phyloP scores from a whole-genome alignment of 257 asterid genomes.

The Lycium ferocissimum region DNA sequence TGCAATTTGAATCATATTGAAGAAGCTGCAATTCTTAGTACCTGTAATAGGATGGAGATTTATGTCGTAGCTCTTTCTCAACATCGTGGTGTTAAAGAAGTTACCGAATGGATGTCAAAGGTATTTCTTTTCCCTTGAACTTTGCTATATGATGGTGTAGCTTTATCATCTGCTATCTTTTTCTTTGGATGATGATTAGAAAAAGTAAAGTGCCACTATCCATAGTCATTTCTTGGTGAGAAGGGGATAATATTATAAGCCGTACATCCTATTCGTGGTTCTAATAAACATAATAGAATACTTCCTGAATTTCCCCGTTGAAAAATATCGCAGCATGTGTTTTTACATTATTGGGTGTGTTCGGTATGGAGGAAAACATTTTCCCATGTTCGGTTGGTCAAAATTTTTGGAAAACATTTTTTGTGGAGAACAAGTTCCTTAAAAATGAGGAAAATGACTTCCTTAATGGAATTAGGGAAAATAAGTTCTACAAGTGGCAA shows the following conservation, averaged over 20 bases:
- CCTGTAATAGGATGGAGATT: constrained; percentile 95
- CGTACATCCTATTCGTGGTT: background rate
- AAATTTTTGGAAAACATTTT: too few species aligned
- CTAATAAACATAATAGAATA: background rate
- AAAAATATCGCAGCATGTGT: background rate
- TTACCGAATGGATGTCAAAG: constrained; percentile 98
- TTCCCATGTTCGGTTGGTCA: too few species aligned
- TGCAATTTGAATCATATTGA: constrained; percentile 89
- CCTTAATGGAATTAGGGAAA: too few species aligned
- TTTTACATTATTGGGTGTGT: background rate
- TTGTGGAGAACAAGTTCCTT: too few species aligned
- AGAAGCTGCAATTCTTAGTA: constrained; percentile 97
- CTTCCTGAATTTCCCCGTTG: background rate
- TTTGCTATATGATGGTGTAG: background rate
- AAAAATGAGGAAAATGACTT: too few species aligned
- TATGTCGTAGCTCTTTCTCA: constrained; percentile 93
- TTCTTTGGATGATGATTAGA: background rate
- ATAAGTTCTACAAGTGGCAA: too few species aligned
- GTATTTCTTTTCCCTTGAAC: constrained; percentile 41
- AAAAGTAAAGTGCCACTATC: background rate
- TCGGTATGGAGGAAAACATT: too few species aligned
- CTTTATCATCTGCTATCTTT: constrained; percentile 25
- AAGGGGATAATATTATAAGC: background rate
- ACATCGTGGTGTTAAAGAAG: constrained; percentile 95
- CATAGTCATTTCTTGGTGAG: background rate